Evolutionary conservation across 2,329 filamentous ascomycete genomes (phyloP).

Genomic region (Arthrobotrys megalospora): DNA sequence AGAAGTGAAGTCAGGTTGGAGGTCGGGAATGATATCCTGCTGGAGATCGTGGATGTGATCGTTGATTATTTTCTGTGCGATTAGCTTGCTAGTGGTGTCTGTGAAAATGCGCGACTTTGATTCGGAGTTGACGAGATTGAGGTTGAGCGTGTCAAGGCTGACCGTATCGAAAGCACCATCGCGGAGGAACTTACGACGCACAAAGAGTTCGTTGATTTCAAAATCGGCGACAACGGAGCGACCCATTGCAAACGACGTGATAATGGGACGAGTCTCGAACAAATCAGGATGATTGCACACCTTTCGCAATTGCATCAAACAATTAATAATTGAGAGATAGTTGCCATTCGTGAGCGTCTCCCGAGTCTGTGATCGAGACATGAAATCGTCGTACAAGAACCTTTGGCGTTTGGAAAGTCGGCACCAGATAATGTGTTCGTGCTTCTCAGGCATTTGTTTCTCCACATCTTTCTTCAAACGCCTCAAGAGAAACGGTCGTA

Average conservation of each 20-base stretch:
- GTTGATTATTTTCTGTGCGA: constrained; percentile 62
- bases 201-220: constrained; percentile 78
- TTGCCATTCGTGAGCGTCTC: constrained; percentile 92
- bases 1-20: constrained; percentile 64
- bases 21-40: constrained; percentile 65
- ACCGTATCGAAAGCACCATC: constrained; percentile 75
- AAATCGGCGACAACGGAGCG: constrained; percentile 83
- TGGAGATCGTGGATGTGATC: constrained; percentile 60
- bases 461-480: constrained; percentile 96
- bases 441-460: constrained; percentile 98
- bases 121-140: constrained; percentile 73
- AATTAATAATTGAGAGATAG: constrained; percentile 98
- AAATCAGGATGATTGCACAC: constrained; percentile 99
- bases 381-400: constrained; percentile 95
- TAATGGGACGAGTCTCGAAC: constrained; percentile 95
- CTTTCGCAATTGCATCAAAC: constrained; percentile 95
- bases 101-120: constrained; percentile 63
- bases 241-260: constrained; percentile 94
- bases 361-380: constrained; percentile 89
- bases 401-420: constrained; percentile 94
- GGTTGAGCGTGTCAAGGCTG: constrained; percentile 81
- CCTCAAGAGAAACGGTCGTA: constrained; percentile 90
- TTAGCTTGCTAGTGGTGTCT: constrained; percentile 51
- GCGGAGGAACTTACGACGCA: constrained; percentile 78
- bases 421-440: constrained; percentile 96